These are phyloP conservation scores for Davidsoniella australis DNA, from an alignment of 2,329 filamentous ascomycete genomes.

Conservation along the genomic window DNA sequence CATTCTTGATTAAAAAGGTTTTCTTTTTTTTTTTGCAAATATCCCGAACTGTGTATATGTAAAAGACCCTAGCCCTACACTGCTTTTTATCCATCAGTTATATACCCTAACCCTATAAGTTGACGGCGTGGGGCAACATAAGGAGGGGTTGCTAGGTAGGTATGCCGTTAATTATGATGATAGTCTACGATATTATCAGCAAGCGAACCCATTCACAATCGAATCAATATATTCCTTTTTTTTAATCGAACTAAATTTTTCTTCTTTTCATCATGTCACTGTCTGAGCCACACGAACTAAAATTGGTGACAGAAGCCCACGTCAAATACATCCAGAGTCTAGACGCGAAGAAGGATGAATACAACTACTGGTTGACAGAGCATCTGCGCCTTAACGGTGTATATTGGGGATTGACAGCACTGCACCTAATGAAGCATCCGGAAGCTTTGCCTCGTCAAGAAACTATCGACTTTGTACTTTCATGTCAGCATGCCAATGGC, in stretches of 20 bases:
- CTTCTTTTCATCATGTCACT: background rate
- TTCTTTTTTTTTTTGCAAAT: no score
- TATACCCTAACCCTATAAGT: no score
- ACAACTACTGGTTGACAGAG: slow-evolving; percentile 96
- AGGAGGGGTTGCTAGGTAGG: no score
- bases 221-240: background rate
- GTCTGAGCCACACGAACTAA: slow-evolving; percentile 22
- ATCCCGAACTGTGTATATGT: no score
- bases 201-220: no score
- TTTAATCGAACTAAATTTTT: background rate
- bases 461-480: slow-evolving; percentile 83
- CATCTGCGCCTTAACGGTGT: slow-evolving; percentile 88
- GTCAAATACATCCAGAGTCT: slow-evolving; percentile 87
- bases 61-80: no score
- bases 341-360: slow-evolving; percentile 80
- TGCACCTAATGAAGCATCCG: slow-evolving; percentile 68
- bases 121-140: no score
- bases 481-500: slow-evolving; percentile 76
- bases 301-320: slow-evolving; percentile 43
- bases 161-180: no score
- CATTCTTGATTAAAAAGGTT: no score
- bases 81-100: no score
- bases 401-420: slow-evolving; percentile 85
- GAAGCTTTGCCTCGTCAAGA: slow-evolving; percentile 65
- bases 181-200: no score